Evolutionary conservation across 148 eudicot genomes (phyloP).

Genomic region (Nyssa sinensis): DNA sequence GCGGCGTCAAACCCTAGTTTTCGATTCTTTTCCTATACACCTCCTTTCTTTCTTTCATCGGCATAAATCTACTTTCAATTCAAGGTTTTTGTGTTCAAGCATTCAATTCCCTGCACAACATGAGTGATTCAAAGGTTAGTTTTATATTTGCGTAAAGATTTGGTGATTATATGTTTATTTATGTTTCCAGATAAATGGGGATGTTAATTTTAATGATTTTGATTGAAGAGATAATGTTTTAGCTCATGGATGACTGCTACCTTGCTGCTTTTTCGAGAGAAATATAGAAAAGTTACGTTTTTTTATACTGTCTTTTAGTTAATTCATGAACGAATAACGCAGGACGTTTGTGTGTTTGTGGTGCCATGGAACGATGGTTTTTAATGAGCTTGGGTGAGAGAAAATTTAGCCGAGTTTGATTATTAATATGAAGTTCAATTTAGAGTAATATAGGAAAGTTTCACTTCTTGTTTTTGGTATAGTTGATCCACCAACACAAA

Average conservation of each 20-base stretch:
- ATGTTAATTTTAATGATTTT: too few species aligned
- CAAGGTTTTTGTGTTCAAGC: constrained; percentile 2
- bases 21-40: constrained; percentile 25
- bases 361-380: neutral
- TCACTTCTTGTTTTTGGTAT: neutral
- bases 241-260: too few species aligned
- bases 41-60: constrained; percentile 4
- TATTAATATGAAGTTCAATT: neutral
- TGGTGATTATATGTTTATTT: neutral
- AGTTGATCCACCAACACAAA: neutral
- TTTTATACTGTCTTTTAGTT: neutral
- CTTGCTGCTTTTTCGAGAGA: neutral
- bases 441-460: neutral
- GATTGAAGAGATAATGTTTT: neutral
- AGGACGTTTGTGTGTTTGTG: neutral
- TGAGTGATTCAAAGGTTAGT: constrained; percentile 36
- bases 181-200: too few species aligned
- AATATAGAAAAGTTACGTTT: too few species aligned
- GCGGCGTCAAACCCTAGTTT: constrained; percentile 30
- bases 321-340: neutral
- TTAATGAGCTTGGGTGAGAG: neutral
- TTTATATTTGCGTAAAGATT: neutral
- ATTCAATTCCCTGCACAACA: constrained; percentile 12
- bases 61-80: neutral
- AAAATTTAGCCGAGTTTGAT: neutral